Evolutionary conservation across 345 rosid genomes (phyloP).

Genomic region (Arabidopsis arenosa): DNA sequence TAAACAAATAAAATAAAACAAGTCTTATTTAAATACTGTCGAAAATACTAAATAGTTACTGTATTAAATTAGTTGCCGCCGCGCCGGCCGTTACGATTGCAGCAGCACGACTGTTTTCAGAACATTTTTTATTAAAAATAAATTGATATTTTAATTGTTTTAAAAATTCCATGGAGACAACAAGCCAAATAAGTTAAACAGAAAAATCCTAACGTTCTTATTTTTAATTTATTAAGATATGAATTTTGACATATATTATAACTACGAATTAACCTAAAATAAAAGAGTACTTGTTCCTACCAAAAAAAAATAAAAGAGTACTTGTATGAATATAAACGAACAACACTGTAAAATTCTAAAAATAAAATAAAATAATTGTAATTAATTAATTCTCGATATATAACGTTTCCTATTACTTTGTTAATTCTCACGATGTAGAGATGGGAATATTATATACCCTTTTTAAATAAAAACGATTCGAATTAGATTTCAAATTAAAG

Average conservation of each 20-base stretch:
- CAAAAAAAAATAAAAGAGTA: too few species aligned
- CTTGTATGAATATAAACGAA: too few species aligned
- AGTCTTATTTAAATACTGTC: not conserved
- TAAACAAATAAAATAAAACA: not conserved
- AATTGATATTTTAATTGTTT: not conserved
- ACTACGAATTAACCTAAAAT: not conserved
- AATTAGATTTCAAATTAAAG: slow-evolving; percentile 44
- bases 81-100: slow-evolving; percentile 39
- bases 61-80: slow-evolving; percentile 25
- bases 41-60: not conserved
- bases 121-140: not conserved
- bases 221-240: not conserved
- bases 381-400: not conserved
- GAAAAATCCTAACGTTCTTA: not conserved
- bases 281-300: too few species aligned
- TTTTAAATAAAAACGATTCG: not conserved
- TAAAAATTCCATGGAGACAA: not conserved
- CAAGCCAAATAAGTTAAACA: not conserved
- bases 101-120: slow-evolving; percentile 36
- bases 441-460: slow-evolving; percentile 1
- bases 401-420: not conserved
- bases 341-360: too few species aligned
- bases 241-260: not conserved
- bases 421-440: slow-evolving; percentile 16
- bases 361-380: too few species aligned